Evolutionary conservation across 2,329 filamentous ascomycete genomes (phyloP), one percentile per base, ranked within the genome.

Genomic region (Xenoacremonium recifei): DNA sequence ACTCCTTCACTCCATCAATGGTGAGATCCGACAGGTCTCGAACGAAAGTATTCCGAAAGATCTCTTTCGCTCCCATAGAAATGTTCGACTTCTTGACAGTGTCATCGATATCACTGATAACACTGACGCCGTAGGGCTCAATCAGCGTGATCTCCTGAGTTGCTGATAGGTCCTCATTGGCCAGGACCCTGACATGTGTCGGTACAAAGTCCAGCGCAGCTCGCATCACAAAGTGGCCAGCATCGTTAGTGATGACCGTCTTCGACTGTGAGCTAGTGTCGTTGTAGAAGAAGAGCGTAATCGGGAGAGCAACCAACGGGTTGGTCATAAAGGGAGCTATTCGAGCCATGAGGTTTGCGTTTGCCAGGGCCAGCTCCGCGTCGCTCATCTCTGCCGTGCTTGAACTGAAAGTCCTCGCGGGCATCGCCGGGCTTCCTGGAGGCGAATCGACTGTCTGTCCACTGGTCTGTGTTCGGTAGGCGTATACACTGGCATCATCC

Each of bases 81-180:
- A 99, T 96, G 42, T 91, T 95, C 16, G 93, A 96, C 57, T 90
- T 86, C 64, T 99, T 99, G 61, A 99, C 85, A 0, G 93, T 99
- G 65, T 99, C 93, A 59, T 99, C 93, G 49, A 99, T 93, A 62
- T 99, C 93, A 62, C 89, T 97, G 62, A 99, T 97, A 44, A 99
- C 61, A 63, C 91, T 97, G 48, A 99, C 79, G 30, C 93, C 93
- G 17, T 72, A 73, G 0, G 87, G 80, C 44, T 92, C 85, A 4
- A 86, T 90, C 37, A 97, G 72, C 30, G 81, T 75, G 33, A 99
- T 77, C 41, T 87, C 78, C 49, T 93, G 86, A 2, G 85, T 89
- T 0, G 84, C 84, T 13, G 91, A 95, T 4, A 99, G 73, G 44
- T 84, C 79, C 58, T 96, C 90, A 11, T 86, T 91, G 5, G 89